phyloP scores from a whole-genome alignment of 345 rosid species.

The Eucalyptus globulus region DNA sequence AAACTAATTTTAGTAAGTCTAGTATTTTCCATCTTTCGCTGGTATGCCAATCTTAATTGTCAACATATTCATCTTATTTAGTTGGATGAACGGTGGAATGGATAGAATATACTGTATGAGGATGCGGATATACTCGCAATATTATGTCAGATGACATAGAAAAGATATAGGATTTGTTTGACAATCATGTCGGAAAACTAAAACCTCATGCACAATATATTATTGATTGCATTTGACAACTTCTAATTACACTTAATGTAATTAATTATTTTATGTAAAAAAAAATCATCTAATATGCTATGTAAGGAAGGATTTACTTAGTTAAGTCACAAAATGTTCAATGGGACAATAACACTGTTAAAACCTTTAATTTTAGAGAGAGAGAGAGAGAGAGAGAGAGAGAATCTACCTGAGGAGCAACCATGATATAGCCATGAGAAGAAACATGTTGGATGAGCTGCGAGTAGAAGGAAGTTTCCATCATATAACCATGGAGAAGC shows the following conservation, averaged over 20 bases:
- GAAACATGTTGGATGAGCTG: slow-evolving; percentile 79
- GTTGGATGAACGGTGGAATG: background rate
- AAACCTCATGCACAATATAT: background rate
- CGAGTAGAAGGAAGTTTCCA: slow-evolving; percentile 67
- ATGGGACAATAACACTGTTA: background rate
- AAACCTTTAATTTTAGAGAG: background rate
- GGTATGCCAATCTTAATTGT: background rate
- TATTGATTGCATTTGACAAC: background rate
- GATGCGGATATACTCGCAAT: background rate
- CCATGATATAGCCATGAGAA: slow-evolving; percentile 58
- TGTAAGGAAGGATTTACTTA: background rate
- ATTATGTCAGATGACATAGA: background rate
- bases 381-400: background rate
- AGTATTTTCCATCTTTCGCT: background rate
- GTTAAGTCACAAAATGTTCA: background rate
- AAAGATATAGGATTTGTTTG: background rate
- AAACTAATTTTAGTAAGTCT: background rate
- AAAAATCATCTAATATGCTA: background rate
- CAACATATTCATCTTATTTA: background rate
- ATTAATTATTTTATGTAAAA: background rate
- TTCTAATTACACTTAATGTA: background rate
- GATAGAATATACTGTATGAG: background rate
- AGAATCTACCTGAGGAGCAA: background rate
- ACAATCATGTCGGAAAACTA: background rate
- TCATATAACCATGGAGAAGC: slow-evolving; percentile 77